Evolutionary conservation across 148 eudicot genomes (phyloP).

Genomic region (Silene uniflora): DNA sequence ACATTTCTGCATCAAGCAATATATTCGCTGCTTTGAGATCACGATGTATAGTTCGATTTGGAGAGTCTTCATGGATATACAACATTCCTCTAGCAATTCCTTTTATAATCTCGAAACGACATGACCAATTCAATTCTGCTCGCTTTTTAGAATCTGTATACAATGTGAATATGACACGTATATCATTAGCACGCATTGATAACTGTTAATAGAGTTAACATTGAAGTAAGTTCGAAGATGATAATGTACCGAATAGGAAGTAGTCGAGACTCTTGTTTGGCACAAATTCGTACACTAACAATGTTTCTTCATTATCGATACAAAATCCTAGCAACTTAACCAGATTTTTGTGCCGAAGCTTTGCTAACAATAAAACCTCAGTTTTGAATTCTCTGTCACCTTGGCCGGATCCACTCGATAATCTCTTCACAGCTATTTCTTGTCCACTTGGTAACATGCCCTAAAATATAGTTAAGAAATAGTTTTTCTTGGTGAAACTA

Average conservation of each 20-base stretch:
- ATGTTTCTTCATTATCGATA: neutral
- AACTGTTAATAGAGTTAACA: too few relatives aligned
- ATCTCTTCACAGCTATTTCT: constrained; percentile 23
- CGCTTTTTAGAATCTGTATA: constrained; percentile 12
- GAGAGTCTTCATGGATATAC: constrained; percentile 30
- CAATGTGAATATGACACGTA: neutral
- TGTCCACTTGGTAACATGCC: constrained; percentile 11
- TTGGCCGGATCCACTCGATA: constrained; percentile 12
- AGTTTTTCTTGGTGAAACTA: too few relatives aligned
- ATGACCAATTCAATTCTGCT: constrained; percentile 15
- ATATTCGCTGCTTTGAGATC: constrained; percentile 27
- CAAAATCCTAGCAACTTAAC: constrained; percentile 27
- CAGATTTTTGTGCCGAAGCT: constrained; percentile 27
- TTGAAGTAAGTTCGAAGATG: too few relatives aligned
- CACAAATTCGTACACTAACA: constrained; percentile 28
- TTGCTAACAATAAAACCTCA: constrained; percentile 23
- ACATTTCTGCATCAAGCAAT: constrained; percentile 21
- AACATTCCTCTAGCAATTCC: constrained; percentile 29
- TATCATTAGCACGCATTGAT: too few relatives aligned
- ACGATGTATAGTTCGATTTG: constrained; percentile 19
- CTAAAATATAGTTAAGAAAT: neutral
- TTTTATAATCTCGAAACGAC: constrained; percentile 20
- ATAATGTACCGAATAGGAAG: constrained; percentile 18
- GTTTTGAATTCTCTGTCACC: constrained; percentile 22
- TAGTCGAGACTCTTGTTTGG: too few relatives aligned